phyloP scores from a whole-genome alignment of 345 rosid species.

The Salix arbutifolia region DNA sequence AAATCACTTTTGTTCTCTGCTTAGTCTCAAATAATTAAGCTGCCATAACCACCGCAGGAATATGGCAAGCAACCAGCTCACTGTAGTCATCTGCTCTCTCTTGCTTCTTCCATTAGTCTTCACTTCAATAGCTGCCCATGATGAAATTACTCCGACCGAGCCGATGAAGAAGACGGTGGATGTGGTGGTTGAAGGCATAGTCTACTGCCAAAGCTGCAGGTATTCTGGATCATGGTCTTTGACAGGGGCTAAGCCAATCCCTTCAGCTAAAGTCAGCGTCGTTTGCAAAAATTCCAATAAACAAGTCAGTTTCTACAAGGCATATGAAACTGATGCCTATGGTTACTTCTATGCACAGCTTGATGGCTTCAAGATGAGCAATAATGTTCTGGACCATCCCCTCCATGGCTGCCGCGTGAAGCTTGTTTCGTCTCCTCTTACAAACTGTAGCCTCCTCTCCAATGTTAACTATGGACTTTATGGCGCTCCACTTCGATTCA shows the following conservation, averaged over 20 bases:
- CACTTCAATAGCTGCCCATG: slow-evolving; percentile 15
- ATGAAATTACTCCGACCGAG: slow-evolving; percentile 18
- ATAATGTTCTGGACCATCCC: slow-evolving; percentile 63
- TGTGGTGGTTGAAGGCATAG: slow-evolving; percentile 74
- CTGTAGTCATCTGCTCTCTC: slow-evolving; percentile 22
- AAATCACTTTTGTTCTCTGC: neutral
- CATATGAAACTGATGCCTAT: slow-evolving; percentile 43
- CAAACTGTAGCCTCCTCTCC: slow-evolving; percentile 60
- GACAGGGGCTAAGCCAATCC: slow-evolving; percentile 58
- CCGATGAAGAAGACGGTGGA: slow-evolving; percentile 34
- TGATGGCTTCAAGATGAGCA: slow-evolving; percentile 43
- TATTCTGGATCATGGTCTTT: slow-evolving; percentile 66
- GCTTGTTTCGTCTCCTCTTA: slow-evolving; percentile 65
- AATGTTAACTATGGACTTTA: slow-evolving; percentile 65
- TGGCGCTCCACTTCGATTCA: slow-evolving; percentile 57
- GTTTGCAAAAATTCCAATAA: slow-evolving; percentile 56
- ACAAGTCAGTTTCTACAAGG: slow-evolving; percentile 62
- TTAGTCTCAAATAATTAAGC: neutral
- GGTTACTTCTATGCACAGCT: slow-evolving; percentile 80
- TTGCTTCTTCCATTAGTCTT: slow-evolving; percentile 29
- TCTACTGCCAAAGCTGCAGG: slow-evolving; percentile 77
- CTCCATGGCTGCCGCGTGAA: slow-evolving; percentile 72
- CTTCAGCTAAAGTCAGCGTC: slow-evolving; percentile 64
- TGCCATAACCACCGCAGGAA: slow-evolving; percentile 12
- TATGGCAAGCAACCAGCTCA: slow-evolving; percentile 33